phyloP scores from a whole-genome alignment of 2,329 filamentous ascomycete genomes.

The Epichloe typhina region DNA sequence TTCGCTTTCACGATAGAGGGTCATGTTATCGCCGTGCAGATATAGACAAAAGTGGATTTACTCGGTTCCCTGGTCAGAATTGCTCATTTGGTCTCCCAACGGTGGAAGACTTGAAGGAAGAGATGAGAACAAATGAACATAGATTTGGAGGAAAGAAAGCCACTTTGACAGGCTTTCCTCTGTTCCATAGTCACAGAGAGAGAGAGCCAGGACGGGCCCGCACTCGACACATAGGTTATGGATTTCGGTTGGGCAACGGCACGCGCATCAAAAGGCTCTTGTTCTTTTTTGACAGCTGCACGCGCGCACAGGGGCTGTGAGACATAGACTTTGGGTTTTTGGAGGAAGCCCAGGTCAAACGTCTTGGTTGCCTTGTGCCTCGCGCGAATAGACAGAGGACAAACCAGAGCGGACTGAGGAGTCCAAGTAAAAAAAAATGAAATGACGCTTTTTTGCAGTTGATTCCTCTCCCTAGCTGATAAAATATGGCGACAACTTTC shows the following conservation, averaged over 20 bases:
- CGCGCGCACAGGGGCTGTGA: background rate
- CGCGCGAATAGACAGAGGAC: slow-evolving; percentile 13
- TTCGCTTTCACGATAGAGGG: slow-evolving; percentile 29
- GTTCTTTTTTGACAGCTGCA: slow-evolving; percentile 13
- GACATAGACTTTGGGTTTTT: background rate
- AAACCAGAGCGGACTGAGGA: slow-evolving; percentile 29
- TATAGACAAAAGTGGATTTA: slow-evolving; percentile 56
- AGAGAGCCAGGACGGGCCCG: slow-evolving; percentile 24
- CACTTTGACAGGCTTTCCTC: slow-evolving; percentile 21
- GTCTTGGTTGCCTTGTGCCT: slow-evolving; percentile 8
- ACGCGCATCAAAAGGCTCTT: slow-evolving; percentile 16
- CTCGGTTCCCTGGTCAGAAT: slow-evolving; percentile 41
- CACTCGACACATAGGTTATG: slow-evolving; percentile 23
- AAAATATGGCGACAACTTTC: too few species aligned
- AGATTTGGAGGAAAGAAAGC: slow-evolving; percentile 19
- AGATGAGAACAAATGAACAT: slow-evolving; percentile 19
- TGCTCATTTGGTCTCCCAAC: slow-evolving; percentile 21
- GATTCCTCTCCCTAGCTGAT: too few species aligned
- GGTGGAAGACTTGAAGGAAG: slow-evolving; percentile 15
- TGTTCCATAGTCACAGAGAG: slow-evolving; percentile 15
- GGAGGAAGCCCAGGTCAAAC: background rate
- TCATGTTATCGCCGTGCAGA: slow-evolving; percentile 32
- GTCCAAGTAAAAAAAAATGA: slow-evolving; percentile 20
- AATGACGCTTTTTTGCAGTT: background rate
- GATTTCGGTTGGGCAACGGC: slow-evolving; percentile 21